Evolutionary conservation across 2,329 filamentous ascomycete species (phyloP).

Genomic region (Trichoderma sp.): DNA sequence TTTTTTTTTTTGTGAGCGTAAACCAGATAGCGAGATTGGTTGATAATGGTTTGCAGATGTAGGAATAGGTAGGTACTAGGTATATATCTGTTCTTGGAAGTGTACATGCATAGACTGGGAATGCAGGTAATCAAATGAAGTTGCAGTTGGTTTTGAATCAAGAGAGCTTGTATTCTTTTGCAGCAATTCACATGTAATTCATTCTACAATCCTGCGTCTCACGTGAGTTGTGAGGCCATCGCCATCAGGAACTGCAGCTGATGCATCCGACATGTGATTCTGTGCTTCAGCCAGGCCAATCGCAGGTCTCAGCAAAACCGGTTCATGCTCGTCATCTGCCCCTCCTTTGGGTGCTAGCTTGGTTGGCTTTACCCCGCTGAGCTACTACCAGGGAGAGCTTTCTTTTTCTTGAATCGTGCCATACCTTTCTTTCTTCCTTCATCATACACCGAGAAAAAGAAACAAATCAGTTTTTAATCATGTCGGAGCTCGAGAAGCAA

Average conservation of each 20-base stretch:
- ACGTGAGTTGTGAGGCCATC: not conserved
- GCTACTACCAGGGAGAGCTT: slow-evolving; percentile 2
- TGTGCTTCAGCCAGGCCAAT: slow-evolving; percentile 17
- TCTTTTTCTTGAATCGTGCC: not conserved
- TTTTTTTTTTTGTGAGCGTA: slow-evolving; percentile 2
- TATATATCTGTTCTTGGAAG: slow-evolving; percentile 11
- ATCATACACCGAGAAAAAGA: not conserved
- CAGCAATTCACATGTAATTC: no score
- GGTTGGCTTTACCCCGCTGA: slow-evolving; percentile 15
- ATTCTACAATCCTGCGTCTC: not conserved
- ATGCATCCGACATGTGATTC: slow-evolving; percentile 20
- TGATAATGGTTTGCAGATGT: slow-evolving; percentile 7
- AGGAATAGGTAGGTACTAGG: not conserved
- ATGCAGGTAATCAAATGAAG: not conserved
- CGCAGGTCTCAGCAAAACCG: slow-evolving; percentile 13
- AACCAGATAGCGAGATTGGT: slow-evolving; percentile 14
- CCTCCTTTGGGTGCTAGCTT: slow-evolving; percentile 13
- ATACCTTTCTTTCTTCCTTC: not conserved
- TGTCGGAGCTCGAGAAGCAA: slow-evolving; percentile 44
- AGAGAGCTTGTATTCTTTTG: not conserved
- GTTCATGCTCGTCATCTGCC: slow-evolving; percentile 19
- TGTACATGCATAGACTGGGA: slow-evolving; percentile 16
- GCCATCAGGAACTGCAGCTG: not conserved
- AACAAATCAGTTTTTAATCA: slow-evolving; percentile 34
- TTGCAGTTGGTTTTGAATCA: not conserved